A percentile compares a stretch with the other conserved stretches of the same genome.
These are phyloP conservation scores for Boletus sp. DNA, from an alignment of 1,284 basidiomycete species.

Conservation along the genomic window DNA sequence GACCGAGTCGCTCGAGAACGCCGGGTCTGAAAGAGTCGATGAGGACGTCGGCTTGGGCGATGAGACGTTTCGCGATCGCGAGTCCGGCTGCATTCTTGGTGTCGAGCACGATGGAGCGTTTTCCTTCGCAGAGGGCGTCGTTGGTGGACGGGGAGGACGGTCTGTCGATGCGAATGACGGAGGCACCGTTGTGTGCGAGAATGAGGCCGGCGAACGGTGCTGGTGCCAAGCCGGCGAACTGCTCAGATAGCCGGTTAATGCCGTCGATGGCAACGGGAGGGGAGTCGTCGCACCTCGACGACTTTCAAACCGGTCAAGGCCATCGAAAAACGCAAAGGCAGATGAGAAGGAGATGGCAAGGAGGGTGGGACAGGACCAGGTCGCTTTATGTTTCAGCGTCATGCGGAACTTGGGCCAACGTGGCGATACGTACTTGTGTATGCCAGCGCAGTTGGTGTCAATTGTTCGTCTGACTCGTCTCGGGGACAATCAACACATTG, in stretches of 20 bases:
- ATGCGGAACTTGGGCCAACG: constrained; percentile 5
- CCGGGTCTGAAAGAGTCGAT: constrained; percentile 85
- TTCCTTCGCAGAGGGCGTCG: constrained; percentile 66
- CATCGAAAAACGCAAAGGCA: constrained; percentile 34
- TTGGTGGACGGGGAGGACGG: constrained; percentile 36
- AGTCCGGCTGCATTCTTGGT: constrained; percentile 61
- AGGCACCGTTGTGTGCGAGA: constrained; percentile 78
- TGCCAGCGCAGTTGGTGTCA: too few species aligned
- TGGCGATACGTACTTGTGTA: not conserved
- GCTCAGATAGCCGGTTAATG: not conserved
- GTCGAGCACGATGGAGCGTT: constrained; percentile 69
- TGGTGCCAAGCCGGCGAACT: constrained; percentile 86
- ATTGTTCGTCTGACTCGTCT: constrained; percentile 9
- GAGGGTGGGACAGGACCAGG: not conserved
- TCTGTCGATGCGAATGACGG: constrained; percentile 73
- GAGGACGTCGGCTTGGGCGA: constrained; percentile 68
- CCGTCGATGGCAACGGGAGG: not conserved
- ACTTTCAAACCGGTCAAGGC: constrained; percentile 53
- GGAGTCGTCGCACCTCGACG: constrained; percentile 43
- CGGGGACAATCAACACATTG: too few species aligned
- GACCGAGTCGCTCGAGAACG: constrained; percentile 72
- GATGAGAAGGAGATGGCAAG: not conserved
- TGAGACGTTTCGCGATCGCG: constrained; percentile 53
- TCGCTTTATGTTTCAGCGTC: constrained; percentile 12
- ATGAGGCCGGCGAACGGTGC: constrained; percentile 79